phyloP scores from a whole-genome alignment of 2,329 filamentous ascomycete genomes.

The Neofusicoccum umdonicola region DNA sequence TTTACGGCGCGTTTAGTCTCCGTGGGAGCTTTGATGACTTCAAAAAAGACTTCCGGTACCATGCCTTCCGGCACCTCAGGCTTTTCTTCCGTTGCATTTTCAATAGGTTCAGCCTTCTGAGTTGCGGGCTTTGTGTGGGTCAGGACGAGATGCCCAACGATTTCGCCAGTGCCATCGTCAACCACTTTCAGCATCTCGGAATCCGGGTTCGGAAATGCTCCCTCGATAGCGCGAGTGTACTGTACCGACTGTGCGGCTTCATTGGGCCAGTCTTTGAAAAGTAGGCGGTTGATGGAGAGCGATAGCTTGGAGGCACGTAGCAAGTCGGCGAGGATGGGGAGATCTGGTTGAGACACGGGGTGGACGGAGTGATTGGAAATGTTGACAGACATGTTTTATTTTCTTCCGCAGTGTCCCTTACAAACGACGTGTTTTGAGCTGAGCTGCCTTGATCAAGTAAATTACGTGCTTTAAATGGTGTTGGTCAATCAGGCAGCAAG shows the following conservation, averaged over 20 bases:
- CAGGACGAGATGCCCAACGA: not conserved
- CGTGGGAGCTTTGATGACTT: not conserved
- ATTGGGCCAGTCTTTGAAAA: constrained; percentile 18
- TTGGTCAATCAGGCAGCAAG: too few species aligned
- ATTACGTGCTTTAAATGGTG: too few species aligned
- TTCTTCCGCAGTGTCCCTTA: too few species aligned
- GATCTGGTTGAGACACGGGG: not conserved
- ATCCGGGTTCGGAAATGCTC: not conserved
- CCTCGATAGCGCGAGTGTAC: not conserved
- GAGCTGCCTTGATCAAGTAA: too few species aligned
- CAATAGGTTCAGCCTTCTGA: too few species aligned
- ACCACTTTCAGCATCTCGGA: not conserved
- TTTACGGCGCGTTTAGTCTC: not conserved
- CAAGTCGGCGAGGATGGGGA: constrained; percentile 4
- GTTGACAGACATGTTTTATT: not conserved
- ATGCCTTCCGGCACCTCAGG: not conserved
- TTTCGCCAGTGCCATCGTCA: not conserved
- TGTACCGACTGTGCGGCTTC: constrained; percentile 7
- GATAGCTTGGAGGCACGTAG: constrained; percentile 13
- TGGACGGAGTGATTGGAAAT: constrained; percentile 10
- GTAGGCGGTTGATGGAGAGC: constrained; percentile 18
- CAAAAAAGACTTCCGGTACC: not conserved
- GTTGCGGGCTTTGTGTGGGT: not conserved
- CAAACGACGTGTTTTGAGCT: too few species aligned
- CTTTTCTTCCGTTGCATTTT: not conserved